These are phyloP conservation scores for Verticillium alfalfae DNA, from an alignment of 2,329 filamentous ascomycete genomes.

Conservation along the genomic window DNA sequence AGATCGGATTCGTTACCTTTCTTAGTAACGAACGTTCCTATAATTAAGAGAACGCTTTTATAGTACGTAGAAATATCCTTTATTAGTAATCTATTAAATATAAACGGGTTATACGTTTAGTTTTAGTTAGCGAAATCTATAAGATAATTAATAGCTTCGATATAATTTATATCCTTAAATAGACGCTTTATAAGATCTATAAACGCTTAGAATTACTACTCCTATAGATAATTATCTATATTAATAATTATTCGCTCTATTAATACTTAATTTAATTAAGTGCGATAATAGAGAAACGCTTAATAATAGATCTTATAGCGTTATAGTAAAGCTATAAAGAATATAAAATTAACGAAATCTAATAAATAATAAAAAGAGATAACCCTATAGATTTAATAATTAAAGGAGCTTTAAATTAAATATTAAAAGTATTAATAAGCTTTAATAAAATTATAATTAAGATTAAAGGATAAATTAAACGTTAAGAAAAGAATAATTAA, in stretches of 20 bases:
- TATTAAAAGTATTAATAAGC: not conserved
- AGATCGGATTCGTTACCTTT: not conserved
- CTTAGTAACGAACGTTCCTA: not conserved
- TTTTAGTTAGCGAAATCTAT: not conserved
- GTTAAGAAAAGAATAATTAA: not conserved
- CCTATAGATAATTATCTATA: not conserved
- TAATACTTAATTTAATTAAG: not conserved
- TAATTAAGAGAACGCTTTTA: not conserved
- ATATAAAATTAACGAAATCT: not conserved
- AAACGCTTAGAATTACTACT: not conserved
- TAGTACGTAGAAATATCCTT: not conserved
- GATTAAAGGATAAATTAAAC: not conserved
- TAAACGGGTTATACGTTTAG: not conserved
- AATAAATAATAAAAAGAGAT: not conserved
- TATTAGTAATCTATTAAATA: not conserved
- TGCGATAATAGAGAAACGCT: not conserved
- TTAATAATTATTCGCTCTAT: not conserved
- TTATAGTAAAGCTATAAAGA: not conserved
- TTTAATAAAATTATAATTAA: not conserved
- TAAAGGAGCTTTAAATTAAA: not conserved
- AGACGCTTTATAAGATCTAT: not conserved
- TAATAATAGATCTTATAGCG: not conserved
- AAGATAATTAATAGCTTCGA: not conserved
- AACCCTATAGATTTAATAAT: not conserved
- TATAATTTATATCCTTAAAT: not conserved